A percentile compares a stretch with the other conserved stretches of the same genome.
Conservation (phyloP, 441 rosid species). For the Raphanus hybrid region DNA sequence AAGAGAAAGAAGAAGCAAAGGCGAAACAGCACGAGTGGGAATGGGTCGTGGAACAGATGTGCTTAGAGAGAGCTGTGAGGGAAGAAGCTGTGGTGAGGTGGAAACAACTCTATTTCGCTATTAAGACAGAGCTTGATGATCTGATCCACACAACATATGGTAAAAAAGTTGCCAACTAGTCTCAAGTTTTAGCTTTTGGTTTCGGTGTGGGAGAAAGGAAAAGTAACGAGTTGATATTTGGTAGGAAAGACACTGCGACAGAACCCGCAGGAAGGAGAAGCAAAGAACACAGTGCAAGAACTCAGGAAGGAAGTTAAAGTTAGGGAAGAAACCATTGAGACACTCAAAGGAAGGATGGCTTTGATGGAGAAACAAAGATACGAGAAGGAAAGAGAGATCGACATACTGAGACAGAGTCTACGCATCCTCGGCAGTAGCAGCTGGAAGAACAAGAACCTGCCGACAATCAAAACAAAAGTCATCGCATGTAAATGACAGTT, state of each 20-base stretch:
- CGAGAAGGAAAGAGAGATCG: constrained; percentile 63
- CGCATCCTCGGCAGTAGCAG: constrained; percentile 56
- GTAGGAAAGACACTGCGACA: constrained; percentile 56
- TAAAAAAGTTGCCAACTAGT: not conserved
- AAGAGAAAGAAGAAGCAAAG: constrained; percentile 57
- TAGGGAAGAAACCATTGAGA: constrained; percentile 57
- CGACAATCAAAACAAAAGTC: constrained; percentile 26
- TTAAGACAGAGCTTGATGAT: constrained; percentile 84
- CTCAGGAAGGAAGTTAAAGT: constrained; percentile 57
- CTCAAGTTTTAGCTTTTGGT: not conserved
- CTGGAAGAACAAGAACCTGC: constrained; percentile 38
- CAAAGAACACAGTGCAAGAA: constrained; percentile 48
- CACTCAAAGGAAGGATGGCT: constrained; percentile 49
- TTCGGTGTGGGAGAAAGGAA: constrained; percentile 3
- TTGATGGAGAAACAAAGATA: constrained; percentile 51
- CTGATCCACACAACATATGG: constrained; percentile 68
- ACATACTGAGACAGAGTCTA: constrained; percentile 76
- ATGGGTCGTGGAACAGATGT: constrained; percentile 61
- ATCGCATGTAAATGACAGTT: constrained; percentile 24
- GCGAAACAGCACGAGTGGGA: constrained; percentile 36
- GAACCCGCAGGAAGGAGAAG: constrained; percentile 57
- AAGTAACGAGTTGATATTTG: not conserved
- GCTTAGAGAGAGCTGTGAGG: constrained; percentile 65
- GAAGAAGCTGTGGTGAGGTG: constrained; percentile 83
- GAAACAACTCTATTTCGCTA: constrained; percentile 83